A percentile compares a stretch with the other conserved stretches of the same genome.
Evolutionary conservation across 192 early-diverging fungal genomes (phyloP).

Genomic region (Umbelopsis vinacea): DNA sequence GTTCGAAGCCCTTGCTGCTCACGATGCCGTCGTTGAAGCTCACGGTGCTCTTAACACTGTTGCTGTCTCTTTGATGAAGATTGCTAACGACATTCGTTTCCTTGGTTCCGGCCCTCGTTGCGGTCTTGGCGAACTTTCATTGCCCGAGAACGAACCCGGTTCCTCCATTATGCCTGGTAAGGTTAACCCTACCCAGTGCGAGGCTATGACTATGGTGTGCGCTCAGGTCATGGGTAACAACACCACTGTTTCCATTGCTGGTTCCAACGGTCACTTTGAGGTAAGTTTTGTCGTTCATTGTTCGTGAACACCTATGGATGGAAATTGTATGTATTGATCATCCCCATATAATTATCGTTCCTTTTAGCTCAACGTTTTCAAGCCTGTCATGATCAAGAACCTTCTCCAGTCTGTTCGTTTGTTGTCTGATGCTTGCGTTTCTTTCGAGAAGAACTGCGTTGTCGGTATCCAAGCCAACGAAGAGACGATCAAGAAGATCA

Average conservation of each 20-base stretch:
- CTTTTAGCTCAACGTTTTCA: conserved; percentile 94
- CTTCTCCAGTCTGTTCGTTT: conserved; percentile 93
- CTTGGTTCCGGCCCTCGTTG: conserved; percentile 97
- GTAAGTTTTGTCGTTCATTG: conserved; percentile 40
- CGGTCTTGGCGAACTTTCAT: conserved; percentile 92
- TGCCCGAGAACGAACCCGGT: conserved; percentile 99
- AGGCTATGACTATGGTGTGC: conserved; percentile 99
- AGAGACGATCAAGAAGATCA: conserved; percentile 82
- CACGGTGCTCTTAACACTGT: conserved; percentile 94
- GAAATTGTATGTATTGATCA: background rate
- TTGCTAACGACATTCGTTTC: conserved; percentile 98
- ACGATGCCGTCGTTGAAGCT: conserved; percentile 98
- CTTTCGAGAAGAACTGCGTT: conserved; percentile 98
- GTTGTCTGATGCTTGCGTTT: conserved; percentile 79
- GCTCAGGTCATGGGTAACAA: conserved; percentile 99
- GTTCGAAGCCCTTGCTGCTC: conserved; percentile 98
- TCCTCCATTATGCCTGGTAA: conserved; percentile 99
- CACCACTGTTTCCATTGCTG: conserved; percentile 88
- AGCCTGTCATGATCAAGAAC: conserved; percentile 99
- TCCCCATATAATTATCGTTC: background rate
- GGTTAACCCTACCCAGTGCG: conserved; percentile 99
- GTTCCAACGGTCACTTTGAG: conserved; percentile 98
- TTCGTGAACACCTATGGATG: background rate
- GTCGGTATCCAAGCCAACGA: conserved; percentile 94
- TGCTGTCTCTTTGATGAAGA: conserved; percentile 97